Base-by-base conservation (phyloP, 2,329 filamentous ascomycete genomes). In the Penicillium paneum region DNA sequence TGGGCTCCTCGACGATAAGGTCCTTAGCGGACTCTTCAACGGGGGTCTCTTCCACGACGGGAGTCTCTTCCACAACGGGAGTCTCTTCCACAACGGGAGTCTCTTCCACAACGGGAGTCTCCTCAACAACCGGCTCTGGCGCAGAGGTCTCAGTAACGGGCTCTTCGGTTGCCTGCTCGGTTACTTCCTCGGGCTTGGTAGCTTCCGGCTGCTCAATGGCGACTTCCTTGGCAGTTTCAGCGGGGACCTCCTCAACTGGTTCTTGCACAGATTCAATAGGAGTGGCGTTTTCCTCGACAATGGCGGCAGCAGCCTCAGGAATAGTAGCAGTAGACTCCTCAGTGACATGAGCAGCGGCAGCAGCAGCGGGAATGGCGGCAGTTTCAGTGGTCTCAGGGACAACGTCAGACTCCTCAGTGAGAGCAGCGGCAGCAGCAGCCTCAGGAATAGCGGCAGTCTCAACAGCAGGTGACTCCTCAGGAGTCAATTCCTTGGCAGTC, bases 21-120 rank as follows among this genome's bases (percentile, higher is more conserved):
- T 44, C 34, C 31, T 52, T 46, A 11, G 36, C 29, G 28, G 56
- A 32, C 48, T 55, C 55, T 31, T 54, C 43, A 46, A 43, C 15
- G n/a, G n/a, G n/a, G n/a, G n/a, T n/a, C n/a, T n/a, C n/a, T n/a
- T n/a, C n/a, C n/a, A n/a, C n/a, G 3, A 24, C 21, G 21, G 21
- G 21, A 24, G 21, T 24, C 21, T 24, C 21, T 24, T 21, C 21
- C 2, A 21, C 21, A 21, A n/a, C n/a, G 2, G 28, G 40, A 31
- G 49, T 34, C 41, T 56, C 47, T 24, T 60, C 50, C 8, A 28
- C 49, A 40, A 38, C 47, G 2, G 28, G 40, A 31, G 49, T 34
- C 41, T 56, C 47, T 24, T 60, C 50, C 8, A 28, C 49, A 40
- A 38, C 47, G 2, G 48, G 42, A 15, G 41, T 11, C 8, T 35